Conservation (phyloP, 2,329 filamentous ascomycete genomes). For the Waltergamsia citrina region DNA sequence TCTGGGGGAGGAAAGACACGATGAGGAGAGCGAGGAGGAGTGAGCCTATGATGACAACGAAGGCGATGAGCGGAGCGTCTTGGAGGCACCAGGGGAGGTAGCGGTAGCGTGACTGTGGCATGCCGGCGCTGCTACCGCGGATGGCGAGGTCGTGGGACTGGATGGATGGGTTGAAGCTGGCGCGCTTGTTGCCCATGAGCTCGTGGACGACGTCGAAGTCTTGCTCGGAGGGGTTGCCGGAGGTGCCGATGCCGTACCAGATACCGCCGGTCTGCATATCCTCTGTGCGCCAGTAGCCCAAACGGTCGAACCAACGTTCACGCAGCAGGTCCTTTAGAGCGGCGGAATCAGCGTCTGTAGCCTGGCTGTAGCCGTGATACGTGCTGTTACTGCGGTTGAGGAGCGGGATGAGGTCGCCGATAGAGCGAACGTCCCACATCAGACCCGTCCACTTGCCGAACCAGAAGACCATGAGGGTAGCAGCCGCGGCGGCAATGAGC, state of each 20-base stretch:
- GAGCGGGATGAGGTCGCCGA: conserved; percentile 73
- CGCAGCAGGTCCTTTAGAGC: conserved; percentile 44
- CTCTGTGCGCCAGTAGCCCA: conserved; percentile 80
- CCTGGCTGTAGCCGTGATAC: conserved; percentile 61
- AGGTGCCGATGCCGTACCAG: conserved; percentile 68
- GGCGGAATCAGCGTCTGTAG: conserved; percentile 31
- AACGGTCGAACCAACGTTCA: conserved; percentile 53
- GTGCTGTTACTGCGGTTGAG: conserved; percentile 74
- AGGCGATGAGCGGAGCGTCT: conserved; percentile 54
- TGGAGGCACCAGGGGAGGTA: conserved; percentile 73
- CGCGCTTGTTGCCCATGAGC: conserved; percentile 14
- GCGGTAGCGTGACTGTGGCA: conserved; percentile 29
- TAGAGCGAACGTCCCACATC: conserved; percentile 73
- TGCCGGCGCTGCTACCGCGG: background rate
- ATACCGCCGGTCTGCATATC: conserved; percentile 52
- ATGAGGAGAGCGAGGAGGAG: conserved; percentile 64
- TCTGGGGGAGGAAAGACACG: conserved; percentile 67
- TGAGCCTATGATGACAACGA: conserved; percentile 48
- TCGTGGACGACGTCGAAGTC: conserved; percentile 12
- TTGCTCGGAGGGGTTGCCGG: conserved; percentile 22
- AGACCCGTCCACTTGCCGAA: conserved; percentile 59
- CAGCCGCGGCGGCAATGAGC: conserved; percentile 48
- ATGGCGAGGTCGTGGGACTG: conserved; percentile 17
- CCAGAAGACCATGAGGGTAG: conserved; percentile 52
- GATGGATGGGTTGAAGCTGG: conserved; percentile 19